phyloP scores from a whole-genome alignment of 768 basidiomycete genomes.

The Suillus paluster region DNA sequence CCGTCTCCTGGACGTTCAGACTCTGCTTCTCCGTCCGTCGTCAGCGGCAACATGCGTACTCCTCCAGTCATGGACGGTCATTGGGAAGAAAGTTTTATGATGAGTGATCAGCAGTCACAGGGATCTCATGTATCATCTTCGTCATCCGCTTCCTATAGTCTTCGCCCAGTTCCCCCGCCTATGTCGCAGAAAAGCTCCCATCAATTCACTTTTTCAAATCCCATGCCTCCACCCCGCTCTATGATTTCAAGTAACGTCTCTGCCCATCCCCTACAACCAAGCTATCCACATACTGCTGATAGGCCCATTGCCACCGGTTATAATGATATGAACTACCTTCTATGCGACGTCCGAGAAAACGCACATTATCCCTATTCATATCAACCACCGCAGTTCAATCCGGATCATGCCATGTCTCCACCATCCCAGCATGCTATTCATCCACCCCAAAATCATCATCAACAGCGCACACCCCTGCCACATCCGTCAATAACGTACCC shows the following conservation, averaged over 20 bases:
- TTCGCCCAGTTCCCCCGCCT: constrained; percentile 47
- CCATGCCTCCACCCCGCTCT: constrained; percentile 45
- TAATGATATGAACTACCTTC: constrained; percentile 49
- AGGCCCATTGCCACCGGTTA: constrained; percentile 53
- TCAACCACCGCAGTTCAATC: constrained; percentile 47
- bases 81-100: constrained; percentile 63
- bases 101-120: constrained; percentile 47
- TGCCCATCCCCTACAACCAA: constrained; percentile 38
- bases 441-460: constrained; percentile 34
- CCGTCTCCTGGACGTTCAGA: constrained; percentile 47
- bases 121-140: constrained; percentile 41
- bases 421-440: constrained; percentile 47
- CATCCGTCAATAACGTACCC: constrained; percentile 53
- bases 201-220: constrained; percentile 46
- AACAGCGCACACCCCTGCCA: constrained; percentile 43
- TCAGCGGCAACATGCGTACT: constrained; percentile 34
- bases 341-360: constrained; percentile 52
- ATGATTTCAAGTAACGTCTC: constrained; percentile 48
- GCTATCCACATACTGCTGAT: constrained; percentile 55
- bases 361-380: constrained; percentile 58
- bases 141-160: constrained; percentile 49
- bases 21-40: constrained; percentile 38
- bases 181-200: constrained; percentile 50
- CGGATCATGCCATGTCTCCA: constrained; percentile 45
- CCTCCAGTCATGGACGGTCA: constrained; percentile 54